Percentiles rank a stretch among this genome's conserved stretches.
Conservation (phyloP, 2,329 filamentous ascomycete species). For the Calonectria montana region DNA sequence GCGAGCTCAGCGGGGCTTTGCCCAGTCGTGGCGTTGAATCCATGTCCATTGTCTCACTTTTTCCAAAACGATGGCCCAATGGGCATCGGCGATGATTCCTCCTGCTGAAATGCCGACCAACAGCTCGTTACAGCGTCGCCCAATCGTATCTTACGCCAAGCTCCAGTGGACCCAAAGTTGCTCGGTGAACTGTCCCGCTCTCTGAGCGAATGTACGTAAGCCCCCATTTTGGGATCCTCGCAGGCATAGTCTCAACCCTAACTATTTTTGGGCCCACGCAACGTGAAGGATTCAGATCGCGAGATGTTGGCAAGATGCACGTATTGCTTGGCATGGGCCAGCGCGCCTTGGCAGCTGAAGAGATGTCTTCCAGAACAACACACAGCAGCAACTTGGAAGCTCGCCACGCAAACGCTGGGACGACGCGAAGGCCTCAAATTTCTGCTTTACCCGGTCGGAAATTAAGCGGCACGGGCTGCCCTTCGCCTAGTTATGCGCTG, state of each 20-base stretch:
- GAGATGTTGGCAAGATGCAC: neutral
- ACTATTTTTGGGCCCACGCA: neutral
- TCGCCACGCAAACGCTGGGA: too few species aligned
- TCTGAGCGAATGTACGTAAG: neutral
- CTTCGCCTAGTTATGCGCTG: too few species aligned
- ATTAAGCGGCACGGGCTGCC: too few species aligned
- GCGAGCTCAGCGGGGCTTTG: neutral
- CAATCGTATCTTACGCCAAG: neutral
- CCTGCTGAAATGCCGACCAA: neutral
- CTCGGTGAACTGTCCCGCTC: neutral
- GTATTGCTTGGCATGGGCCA: neutral
- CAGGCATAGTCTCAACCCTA: neutral
- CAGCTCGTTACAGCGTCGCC: neutral
- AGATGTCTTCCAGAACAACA: too few species aligned
- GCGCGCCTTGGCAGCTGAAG: neutral
- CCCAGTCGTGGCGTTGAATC: neutral
- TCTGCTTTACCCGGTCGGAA: too few species aligned
- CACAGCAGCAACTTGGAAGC: too few species aligned
- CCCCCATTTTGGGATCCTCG: neutral
- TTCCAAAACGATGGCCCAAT: neutral
- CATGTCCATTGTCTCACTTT: neutral
- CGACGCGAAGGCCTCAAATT: too few species aligned
- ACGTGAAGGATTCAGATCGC: neutral
- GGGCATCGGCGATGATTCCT: neutral
- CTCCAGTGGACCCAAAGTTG: neutral